phyloP scores from a whole-genome alignment of 2,329 filamentous ascomycete genomes.

The Fusarium verrucosum region DNA sequence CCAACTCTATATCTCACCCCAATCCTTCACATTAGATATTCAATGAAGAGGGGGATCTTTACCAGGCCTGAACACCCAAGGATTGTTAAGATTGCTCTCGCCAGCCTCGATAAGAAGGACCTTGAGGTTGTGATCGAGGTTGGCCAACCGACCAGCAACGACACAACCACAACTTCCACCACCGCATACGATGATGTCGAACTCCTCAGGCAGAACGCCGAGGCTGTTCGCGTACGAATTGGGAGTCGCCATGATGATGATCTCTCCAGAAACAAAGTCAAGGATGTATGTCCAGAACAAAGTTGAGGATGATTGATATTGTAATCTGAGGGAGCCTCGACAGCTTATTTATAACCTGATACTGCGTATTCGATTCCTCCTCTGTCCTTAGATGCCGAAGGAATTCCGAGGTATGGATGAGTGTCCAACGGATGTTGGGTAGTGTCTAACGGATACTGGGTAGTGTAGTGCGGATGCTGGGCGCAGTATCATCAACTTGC shows the following conservation, averaged over 20 bases:
- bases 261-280: constrained; percentile 1
- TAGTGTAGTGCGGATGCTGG: too few relatives aligned
- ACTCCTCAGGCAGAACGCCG: constrained; percentile 71
- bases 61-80: constrained; percentile 79
- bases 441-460: too few relatives aligned
- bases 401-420: constrained; percentile 23
- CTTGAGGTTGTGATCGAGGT: constrained; percentile 76
- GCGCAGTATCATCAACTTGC: constrained; percentile 28
- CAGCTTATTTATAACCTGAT: constrained; percentile 22
- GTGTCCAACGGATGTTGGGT: constrained; percentile 24
- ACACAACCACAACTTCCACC: constrained; percentile 74
- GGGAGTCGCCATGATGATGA: constrained; percentile 35
- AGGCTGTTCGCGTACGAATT: constrained; percentile 29
- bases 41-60: too few relatives aligned
- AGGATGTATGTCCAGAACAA: not conserved
- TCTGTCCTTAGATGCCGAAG: constrained; percentile 35
- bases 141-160: constrained; percentile 72
- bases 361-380: not conserved
- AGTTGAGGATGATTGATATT: not conserved
- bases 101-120: constrained; percentile 77
- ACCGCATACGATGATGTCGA: constrained; percentile 82
- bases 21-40: too few relatives aligned
- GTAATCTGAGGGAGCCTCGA: not conserved
- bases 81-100: constrained; percentile 79
- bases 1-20: too few relatives aligned